A percentile compares a stretch with the other conserved stretches of the same genome.
Evolutionary conservation across 352 stramenopile genomes (phyloP).

Genomic region (Globisporangium middletonii): DNA sequence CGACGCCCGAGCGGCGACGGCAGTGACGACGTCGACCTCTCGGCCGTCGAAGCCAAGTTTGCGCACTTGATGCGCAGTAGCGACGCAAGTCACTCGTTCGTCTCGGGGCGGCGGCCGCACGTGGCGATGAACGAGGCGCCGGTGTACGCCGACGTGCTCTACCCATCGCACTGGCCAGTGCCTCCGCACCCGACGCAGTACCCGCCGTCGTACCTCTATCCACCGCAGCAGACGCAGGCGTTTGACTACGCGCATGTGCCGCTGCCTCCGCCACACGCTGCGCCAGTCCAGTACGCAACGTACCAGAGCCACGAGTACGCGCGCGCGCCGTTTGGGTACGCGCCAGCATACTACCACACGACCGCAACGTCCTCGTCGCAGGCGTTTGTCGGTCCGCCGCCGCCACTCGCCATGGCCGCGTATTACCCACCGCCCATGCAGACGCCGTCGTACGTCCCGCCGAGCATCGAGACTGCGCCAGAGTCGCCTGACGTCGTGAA

Average conservation of each 20-base stretch:
- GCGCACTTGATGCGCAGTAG: slow-evolving; percentile 72
- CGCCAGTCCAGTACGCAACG: slow-evolving; percentile 13
- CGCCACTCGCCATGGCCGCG: neutral
- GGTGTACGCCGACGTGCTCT: neutral
- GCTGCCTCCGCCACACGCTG: slow-evolving; percentile 17
- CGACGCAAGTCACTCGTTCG: slow-evolving; percentile 20
- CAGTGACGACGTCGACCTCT: slow-evolving; percentile 63
- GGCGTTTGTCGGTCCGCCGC: neutral
- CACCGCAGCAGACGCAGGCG: slow-evolving; percentile 20
- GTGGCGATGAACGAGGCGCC: neutral
- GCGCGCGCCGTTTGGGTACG: slow-evolving; percentile 1
- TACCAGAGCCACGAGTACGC: neutral
- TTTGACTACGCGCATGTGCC: slow-evolving; percentile 11
- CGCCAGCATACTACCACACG: slow-evolving; percentile 3
- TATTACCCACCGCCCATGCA: neutral
- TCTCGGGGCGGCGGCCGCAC: neutral
- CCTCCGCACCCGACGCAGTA: slow-evolving; percentile 3
- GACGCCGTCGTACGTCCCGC: neutral
- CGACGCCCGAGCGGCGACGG: slow-evolving; percentile 12
- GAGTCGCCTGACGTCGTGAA: no score
- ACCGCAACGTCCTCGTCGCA: neutral
- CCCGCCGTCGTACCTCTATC: slow-evolving; percentile 16
- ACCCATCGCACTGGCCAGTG: neutral
- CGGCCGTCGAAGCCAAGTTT: slow-evolving; percentile 69
- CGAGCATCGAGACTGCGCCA: neutral